Evolutionary conservation across 768 basidiomycete species (phyloP).

Genomic region (Lactifluus piperatus): DNA sequence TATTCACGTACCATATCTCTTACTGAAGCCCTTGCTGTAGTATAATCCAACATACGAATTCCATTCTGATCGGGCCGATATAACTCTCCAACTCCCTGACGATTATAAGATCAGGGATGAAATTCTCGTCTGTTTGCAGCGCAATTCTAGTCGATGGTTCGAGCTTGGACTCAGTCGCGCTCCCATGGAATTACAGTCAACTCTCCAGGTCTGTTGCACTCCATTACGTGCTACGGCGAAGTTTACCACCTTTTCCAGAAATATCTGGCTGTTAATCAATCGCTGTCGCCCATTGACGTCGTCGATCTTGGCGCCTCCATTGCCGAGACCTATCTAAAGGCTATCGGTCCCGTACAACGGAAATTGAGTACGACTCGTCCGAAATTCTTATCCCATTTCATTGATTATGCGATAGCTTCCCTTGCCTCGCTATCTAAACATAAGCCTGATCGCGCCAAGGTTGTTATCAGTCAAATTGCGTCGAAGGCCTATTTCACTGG

Average conservation of each 20-base stretch:
- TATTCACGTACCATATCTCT: not conserved
- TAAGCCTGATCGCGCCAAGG: constrained; percentile 75
- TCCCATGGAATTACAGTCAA: constrained; percentile 87
- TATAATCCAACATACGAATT: constrained; percentile 85
- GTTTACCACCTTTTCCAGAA: constrained; percentile 41
- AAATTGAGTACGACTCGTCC: constrained; percentile 52
- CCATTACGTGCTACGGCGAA: not conserved
- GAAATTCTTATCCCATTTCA: not conserved
- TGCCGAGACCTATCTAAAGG: constrained; percentile 78
- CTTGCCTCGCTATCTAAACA: constrained; percentile 47
- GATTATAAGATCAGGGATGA: constrained; percentile 80
- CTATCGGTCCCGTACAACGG: constrained; percentile 67
- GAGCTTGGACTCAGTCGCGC: constrained; percentile 79
- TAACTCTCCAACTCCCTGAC: constrained; percentile 76
- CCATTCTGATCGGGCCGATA: constrained; percentile 63
- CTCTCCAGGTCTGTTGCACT: constrained; percentile 59
- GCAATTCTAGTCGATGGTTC: constrained; percentile 77
- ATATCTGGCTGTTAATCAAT: constrained; percentile 76
- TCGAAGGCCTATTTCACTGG: constrained; percentile 88
- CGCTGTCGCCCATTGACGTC: constrained; percentile 56
- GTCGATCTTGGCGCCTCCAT: constrained; percentile 89
- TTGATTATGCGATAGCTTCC: constrained; percentile 35
- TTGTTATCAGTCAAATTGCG: constrained; percentile 76
- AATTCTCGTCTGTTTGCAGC: constrained; percentile 66
- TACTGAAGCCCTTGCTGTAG: constrained; percentile 31